phyloP scores from a whole-genome alignment of 768 basidiomycete species.

The Peribolospora baueri region DNA sequence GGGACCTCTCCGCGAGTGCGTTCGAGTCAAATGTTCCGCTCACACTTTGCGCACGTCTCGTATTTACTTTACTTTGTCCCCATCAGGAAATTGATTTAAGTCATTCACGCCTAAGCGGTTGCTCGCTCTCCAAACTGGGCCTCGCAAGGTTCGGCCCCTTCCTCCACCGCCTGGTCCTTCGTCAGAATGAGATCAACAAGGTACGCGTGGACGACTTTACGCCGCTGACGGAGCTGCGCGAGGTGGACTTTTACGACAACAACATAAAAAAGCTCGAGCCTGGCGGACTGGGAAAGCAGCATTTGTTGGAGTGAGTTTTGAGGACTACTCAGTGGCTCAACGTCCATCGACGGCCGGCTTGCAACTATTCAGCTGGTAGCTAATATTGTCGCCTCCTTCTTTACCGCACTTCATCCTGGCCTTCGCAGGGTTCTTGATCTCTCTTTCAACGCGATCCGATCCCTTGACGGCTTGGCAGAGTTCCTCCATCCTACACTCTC shows the following conservation, averaged over 20 bases:
- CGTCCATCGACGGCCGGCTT: not conserved
- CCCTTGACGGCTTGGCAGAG: slow-evolving; percentile 30
- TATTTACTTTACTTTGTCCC: no score
- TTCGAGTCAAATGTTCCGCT: no score
- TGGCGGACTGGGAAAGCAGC: slow-evolving; percentile 31
- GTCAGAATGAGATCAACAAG: slow-evolving; percentile 56
- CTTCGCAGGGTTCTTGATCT: slow-evolving; percentile 50
- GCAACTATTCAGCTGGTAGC: not conserved
- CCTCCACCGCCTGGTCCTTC: slow-evolving; percentile 50
- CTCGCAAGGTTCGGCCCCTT: slow-evolving; percentile 40
- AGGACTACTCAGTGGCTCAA: slow-evolving; percentile 19
- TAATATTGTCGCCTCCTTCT: not conserved
- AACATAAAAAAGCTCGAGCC: slow-evolving; percentile 47
- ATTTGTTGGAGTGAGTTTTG: slow-evolving; percentile 19
- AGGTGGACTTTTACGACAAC: slow-evolving; percentile 91
- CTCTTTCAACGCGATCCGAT: slow-evolving; percentile 73
- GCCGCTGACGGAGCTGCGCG: slow-evolving; percentile 44
- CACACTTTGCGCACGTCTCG: no score
- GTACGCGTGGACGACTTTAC: slow-evolving; percentile 51
- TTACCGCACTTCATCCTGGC: not conserved
- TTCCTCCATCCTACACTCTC: slow-evolving; percentile 29
- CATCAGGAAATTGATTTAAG: no score
- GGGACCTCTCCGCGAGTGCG: no score
- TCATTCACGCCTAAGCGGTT: slow-evolving; percentile 46
- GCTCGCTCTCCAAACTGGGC: slow-evolving; percentile 29